These are phyloP conservation scores for Coccomyxa subellipsoidea DNA, from an alignment of 163 green algal genomes.

Conservation along the genomic window DNA sequence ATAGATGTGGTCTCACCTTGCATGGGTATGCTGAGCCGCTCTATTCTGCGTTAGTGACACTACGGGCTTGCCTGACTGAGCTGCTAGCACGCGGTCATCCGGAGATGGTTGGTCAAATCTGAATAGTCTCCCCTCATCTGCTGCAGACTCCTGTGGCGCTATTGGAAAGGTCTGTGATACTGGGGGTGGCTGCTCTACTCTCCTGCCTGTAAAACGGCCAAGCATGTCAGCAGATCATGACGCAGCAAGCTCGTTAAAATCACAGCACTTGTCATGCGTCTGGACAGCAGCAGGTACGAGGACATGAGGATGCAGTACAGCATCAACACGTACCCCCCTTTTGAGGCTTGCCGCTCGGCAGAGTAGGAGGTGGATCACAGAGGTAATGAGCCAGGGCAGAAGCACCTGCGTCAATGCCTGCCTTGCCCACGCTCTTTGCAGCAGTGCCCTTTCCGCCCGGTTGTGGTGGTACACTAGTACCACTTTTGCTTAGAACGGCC, in stretches of 20 bases:
- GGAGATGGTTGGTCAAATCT: conserved; percentile 68
- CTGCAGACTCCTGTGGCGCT: background rate
- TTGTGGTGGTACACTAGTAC: background rate
- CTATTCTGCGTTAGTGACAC: background rate
- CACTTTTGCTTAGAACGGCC: background rate
- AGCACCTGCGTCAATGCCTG: conserved; percentile 57
- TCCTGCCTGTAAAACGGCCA: background rate
- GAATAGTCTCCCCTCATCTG: conserved; percentile 37
- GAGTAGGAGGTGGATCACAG: conserved; percentile 50
- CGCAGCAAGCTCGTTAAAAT: too few relatives aligned
- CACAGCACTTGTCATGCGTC: too few relatives aligned
- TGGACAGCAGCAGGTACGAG: too few relatives aligned
- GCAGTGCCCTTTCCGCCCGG: background rate
- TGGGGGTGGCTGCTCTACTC: background rate
- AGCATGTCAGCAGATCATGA: background rate
- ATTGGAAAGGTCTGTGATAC: background rate
- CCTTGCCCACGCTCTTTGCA: background rate
- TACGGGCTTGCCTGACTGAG: conserved; percentile 20
- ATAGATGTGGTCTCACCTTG: background rate
- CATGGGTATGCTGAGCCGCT: background rate
- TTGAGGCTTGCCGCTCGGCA: conserved; percentile 47
- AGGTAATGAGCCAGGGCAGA: conserved; percentile 59
- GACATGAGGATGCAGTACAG: background rate
- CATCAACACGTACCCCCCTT: conserved; percentile 43
- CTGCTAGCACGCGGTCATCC: conserved; percentile 54